Evolutionary conservation across 306 rosid species (phyloP), one percentile per base, ranked within the genome.

Genomic region (Arachis stenosperma): DNA sequence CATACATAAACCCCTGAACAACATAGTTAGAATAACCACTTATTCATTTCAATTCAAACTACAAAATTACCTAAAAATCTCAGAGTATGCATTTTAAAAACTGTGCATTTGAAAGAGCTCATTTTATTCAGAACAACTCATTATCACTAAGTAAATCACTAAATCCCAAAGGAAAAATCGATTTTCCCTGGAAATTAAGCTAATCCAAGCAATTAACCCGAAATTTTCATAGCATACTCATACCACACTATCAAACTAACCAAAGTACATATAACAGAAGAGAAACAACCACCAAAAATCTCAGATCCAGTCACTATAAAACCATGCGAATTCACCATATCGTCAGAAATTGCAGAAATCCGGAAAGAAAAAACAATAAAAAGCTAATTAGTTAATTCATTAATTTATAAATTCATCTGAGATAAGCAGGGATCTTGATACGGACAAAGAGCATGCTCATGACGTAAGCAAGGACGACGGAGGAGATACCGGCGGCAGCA

Each of bases 381-480:
- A 47, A 47, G 12, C 52, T 3, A 37, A 75, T 36, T 57, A 2
- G 8, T 53, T 14, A 57, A 73, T 15, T 54, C 12, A 6, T 43
- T 43, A 6, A 6, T 9, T 9, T 9, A 33, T 33, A 33, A 33
- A 33, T 48, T 77, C 79, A 90, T 40, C 90, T 77, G 78, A 86
- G 98, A 81, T 95, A 95, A 43, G 80, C 98, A 3, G 99, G 98
- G 73, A 95, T 91, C 90, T 95, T 95, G 80, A 95, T 95, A 22
- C 99, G 88, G 75, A 95, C 83, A 56, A 95, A 91, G 42, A 95
- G 89, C 99, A 95, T 95, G 79, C 89, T 88, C 99, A 95, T 95
- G 27, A 86, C 81, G 46, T 95, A 95, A 14, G 98, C 84, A 17
- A 91, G 65, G 8, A 90, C 80, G 3, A 91, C 73, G 7, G 90